Evolutionary conservation across 1,139 yeast genomes (phyloP), one percentile per base, ranked within the genome.

Genomic region (Yamadazyma aaseri): DNA sequence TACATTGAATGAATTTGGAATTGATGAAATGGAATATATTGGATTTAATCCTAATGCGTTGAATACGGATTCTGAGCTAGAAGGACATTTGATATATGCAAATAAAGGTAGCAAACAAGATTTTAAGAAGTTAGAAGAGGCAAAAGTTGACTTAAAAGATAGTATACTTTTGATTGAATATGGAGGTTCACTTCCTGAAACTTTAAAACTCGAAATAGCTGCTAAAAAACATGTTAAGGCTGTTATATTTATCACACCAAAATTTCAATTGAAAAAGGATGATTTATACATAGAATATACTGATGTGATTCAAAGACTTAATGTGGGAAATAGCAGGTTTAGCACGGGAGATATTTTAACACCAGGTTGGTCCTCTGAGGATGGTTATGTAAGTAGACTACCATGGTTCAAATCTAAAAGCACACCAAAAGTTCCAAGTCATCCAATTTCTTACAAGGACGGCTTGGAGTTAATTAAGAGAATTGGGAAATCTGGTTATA

Each of bases 291-390:
- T 73, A 36, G 62, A 58, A 1, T 46, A 48, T 22, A 64, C 57
- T 16, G 78, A 73, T 29, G 66, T 77, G 0, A 76, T 84, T 17
- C 82, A 81, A 51, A 73, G 78, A 38, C 73, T 72, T 17, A 72
- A 85, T 38, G 85, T 84, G 3, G 95, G 83, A 0, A 65, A 80
- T 24, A 67, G 83, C 0, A 79, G 86, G 38, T 63, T 67, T 39
- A 73, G 77, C 38, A 79, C 94, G 0, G 97, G 97, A 2, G 95
- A 87, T 54, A 74, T 86, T 3, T 57, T 86, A 15, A 73, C 84
- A 1, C 95, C 95, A 0, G 95, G 94, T 0, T 81, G 86, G 82
- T 65, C 83, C 1, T 63, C 81, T 2, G 60, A 65, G n/a, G 66
- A 62, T 13, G 66, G 64, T 1, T 60, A 56, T 40, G 60, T 55